These are phyloP conservation scores for Zygosaccharomyces pseudobailii DNA, from an alignment of 1,139 yeast genomes.

Conservation along the genomic window DNA sequence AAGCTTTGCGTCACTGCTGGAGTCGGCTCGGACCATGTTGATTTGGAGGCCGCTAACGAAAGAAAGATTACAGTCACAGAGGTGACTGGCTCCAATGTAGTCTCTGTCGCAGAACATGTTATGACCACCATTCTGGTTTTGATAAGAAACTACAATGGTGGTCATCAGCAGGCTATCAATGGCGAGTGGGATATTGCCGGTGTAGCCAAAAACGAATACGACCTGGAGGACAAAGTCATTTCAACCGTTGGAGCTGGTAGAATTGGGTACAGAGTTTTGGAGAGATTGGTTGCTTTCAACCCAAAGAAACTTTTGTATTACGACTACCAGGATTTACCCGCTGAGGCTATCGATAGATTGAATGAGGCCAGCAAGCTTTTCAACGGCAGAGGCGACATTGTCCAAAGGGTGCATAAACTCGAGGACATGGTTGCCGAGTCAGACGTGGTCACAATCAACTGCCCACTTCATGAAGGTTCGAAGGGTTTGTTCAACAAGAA, in stretches of 20 bases:
- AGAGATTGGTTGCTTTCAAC: constrained; percentile 68
- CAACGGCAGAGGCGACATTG: constrained; percentile 21
- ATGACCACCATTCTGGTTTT: constrained; percentile 67
- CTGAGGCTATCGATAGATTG: constrained; percentile 51
- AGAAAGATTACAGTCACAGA: constrained; percentile 61
- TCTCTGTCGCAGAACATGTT: constrained; percentile 79
- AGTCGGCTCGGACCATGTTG: constrained; percentile 73
- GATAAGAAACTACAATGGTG: constrained; percentile 74
- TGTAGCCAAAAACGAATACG: constrained; percentile 72
- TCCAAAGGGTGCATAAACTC: constrained; percentile 57
- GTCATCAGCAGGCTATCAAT: constrained; percentile 59
- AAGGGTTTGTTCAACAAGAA: constrained; percentile 64
- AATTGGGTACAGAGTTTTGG: constrained; percentile 72
- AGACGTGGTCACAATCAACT: constrained; percentile 72
- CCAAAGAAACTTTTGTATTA: constrained; percentile 69
- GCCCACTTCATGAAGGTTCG: constrained; percentile 71
- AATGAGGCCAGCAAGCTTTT: constrained; percentile 20
- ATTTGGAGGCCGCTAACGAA: constrained; percentile 67
- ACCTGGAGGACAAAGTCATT: constrained; percentile 68
- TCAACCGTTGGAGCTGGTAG: constrained; percentile 83
- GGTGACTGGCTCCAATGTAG: constrained; percentile 70
- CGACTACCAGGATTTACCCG: constrained; percentile 69
- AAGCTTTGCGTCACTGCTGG: not conserved
- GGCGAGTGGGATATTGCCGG: constrained; percentile 40
- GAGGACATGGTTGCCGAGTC: constrained; percentile 66